A percentile compares a stretch with the other conserved stretches of the same genome.
Conservation (phyloP, 129 eudicot species). For the Helianthus tuberosus region DNA sequence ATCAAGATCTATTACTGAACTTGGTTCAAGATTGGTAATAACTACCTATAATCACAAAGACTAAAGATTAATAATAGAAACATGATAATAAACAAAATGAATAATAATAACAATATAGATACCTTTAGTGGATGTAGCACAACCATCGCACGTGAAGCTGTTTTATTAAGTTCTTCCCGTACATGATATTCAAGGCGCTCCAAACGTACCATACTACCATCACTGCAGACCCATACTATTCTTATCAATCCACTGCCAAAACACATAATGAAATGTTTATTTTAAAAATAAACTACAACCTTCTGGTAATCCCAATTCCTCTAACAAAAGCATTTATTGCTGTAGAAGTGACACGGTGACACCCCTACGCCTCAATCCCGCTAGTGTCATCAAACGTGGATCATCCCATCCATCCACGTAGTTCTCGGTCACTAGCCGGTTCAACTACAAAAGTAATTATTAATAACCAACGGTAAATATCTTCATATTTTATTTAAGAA, state of each 20-base stretch:
- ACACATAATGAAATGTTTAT: neutral
- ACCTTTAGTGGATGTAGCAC: conserved; percentile 67
- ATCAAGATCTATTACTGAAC: conserved; percentile 70
- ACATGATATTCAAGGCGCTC: conserved; percentile 85
- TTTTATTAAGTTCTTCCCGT: conserved; percentile 87
- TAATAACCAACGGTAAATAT: neutral
- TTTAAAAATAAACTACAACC: conserved; percentile 42
- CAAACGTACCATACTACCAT: conserved; percentile 66
- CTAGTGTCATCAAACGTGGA: conserved; percentile 94
- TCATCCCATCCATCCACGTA: conserved; percentile 99
- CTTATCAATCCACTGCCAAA: neutral
- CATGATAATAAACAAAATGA: neutral
- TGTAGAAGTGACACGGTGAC: conserved; percentile 78
- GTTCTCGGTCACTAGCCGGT: conserved; percentile 87
- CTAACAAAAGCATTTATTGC: conserved; percentile 88
- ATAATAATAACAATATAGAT: neutral
- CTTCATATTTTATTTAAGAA: no score
- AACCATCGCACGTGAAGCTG: conserved; percentile 86
- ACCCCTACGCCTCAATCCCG: conserved; percentile 95
- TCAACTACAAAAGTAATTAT: conserved; percentile 54
- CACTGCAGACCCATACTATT: conserved; percentile 51
- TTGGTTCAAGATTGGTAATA: conserved; percentile 80
- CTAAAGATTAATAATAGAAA: conserved; percentile 1
- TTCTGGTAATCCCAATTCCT: conserved; percentile 95
- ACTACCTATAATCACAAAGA: conserved; percentile 54